These are phyloP conservation scores for Stephania yunnanensis DNA, from an alignment of 164 flowering plant species.

Conservation along the genomic window DNA sequence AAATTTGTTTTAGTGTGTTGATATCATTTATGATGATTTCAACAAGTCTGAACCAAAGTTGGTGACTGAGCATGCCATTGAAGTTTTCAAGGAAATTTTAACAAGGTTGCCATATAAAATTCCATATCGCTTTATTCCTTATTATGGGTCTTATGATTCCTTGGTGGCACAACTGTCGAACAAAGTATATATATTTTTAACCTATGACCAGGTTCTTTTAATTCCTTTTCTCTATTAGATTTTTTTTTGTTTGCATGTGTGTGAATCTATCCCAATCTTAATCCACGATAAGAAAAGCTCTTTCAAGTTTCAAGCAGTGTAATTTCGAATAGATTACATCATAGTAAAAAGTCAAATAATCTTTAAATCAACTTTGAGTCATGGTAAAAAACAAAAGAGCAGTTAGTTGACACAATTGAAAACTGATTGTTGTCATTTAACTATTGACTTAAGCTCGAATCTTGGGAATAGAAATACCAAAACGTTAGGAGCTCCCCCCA, in stretches of 20 bases:
- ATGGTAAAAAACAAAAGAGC: no score
- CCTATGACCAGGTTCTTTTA: not conserved
- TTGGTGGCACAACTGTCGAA: slow-evolving; percentile 15
- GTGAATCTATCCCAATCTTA: not conserved
- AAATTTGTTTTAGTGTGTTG: no score
- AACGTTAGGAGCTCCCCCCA: no score
- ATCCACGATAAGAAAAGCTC: no score
- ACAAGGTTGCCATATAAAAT: slow-evolving; percentile 13
- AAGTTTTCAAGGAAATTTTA: slow-evolving; percentile 19
- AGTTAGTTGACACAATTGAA: no score
- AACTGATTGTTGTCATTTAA: no score
- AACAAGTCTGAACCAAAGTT: not conserved
- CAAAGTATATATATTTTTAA: not conserved
- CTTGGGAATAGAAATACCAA: no score
- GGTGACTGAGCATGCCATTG: slow-evolving; percentile 15
- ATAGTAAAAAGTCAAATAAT: no score
- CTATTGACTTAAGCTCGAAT: no score
- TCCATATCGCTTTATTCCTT: slow-evolving; percentile 12
- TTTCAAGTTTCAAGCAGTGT: no score
- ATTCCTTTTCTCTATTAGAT: not conserved
- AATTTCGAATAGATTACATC: no score
- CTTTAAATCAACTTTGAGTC: no score
- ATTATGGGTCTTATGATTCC: slow-evolving; percentile 15
- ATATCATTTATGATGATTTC: slow-evolving; percentile 3
- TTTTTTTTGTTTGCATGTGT: not conserved